These are phyloP conservation scores for Raffaelea deltoideospora DNA, from an alignment of 2,329 filamentous ascomycete species.

Conservation along the genomic window DNA sequence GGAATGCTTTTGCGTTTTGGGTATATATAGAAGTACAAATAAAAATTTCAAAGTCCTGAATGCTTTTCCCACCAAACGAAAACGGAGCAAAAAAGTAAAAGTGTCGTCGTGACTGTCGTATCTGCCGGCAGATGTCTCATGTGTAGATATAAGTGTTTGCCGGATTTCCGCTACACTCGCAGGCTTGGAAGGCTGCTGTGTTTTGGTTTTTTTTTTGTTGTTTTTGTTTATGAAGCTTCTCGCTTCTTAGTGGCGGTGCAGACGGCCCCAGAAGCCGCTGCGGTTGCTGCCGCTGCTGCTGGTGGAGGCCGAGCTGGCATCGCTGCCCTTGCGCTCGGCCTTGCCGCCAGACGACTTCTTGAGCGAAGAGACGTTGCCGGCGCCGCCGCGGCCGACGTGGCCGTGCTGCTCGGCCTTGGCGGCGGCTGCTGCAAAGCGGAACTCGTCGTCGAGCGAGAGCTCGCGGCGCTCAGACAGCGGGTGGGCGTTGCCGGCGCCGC, in stretches of 20 bases:
- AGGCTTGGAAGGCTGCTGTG: too few relatives aligned
- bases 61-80: too few relatives aligned
- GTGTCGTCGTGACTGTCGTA: too few relatives aligned
- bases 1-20: neutral
- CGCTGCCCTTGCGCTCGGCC: conserved; percentile 15
- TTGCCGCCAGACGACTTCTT: neutral
- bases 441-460: conserved; percentile 54
- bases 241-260: conserved; percentile 20
- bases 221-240: too few relatives aligned
- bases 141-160: too few relatives aligned
- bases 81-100: neutral
- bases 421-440: conserved; percentile 36
- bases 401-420: conserved; percentile 36
- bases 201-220: too few relatives aligned
- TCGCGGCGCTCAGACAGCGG: conserved; percentile 34
- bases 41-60: neutral
- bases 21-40: neutral
- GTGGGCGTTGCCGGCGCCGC: conserved; percentile 51
- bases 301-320: conserved; percentile 13
- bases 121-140: too few relatives aligned
- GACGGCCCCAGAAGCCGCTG: conserved; percentile 22
- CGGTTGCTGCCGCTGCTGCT: conserved; percentile 4
- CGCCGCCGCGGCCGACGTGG: conserved; percentile 49
- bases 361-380: conserved; percentile 36
- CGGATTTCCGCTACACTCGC: too few relatives aligned